Conservation (phyloP, 768 basidiomycete genomes). For the Ramaria sp. region DNA sequence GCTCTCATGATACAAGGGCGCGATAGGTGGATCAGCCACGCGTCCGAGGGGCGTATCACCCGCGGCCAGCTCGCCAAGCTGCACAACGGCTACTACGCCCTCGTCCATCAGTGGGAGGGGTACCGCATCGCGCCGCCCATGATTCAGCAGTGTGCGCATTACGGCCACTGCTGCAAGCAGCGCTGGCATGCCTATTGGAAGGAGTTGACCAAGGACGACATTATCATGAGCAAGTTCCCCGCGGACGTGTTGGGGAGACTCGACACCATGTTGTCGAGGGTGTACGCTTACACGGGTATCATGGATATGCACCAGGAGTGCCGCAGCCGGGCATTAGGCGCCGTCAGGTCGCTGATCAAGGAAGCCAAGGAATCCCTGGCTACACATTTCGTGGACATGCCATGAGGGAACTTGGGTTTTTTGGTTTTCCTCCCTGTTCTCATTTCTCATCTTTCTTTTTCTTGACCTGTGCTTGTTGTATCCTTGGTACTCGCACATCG, state of each 20-base stretch:
- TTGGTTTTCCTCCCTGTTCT: too few relatives aligned
- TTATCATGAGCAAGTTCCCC: slow-evolving; percentile 44
- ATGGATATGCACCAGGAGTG: slow-evolving; percentile 79
- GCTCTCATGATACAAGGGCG: slow-evolving; percentile 19
- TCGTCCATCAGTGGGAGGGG: slow-evolving; percentile 55
- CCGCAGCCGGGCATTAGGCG: slow-evolving; percentile 20
- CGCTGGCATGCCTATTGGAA: slow-evolving; percentile 76
- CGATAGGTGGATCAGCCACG: slow-evolving; percentile 30
- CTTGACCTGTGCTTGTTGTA: not conserved
- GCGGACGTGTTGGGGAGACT: slow-evolving; percentile 62
- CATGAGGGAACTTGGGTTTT: not conserved
- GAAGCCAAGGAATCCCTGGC: not conserved
- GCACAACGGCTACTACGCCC: slow-evolving; percentile 58
- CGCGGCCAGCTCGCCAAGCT: slow-evolving; percentile 52
- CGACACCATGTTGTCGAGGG: slow-evolving; percentile 51
- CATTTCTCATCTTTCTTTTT: too few relatives aligned
- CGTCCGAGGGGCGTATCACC: slow-evolving; percentile 36
- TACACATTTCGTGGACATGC: not conserved
- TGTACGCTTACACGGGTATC: slow-evolving; percentile 58
- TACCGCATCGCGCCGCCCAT: slow-evolving; percentile 42
- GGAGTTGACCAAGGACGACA: slow-evolving; percentile 55
- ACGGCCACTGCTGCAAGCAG: slow-evolving; percentile 60
- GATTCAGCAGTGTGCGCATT: slow-evolving; percentile 62
- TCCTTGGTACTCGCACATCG: not conserved
- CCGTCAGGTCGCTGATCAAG: not conserved